These are phyloP conservation scores for Hansenula lynferdii DNA, from an alignment of 1,139 yeast species.

Conservation along the genomic window DNA sequence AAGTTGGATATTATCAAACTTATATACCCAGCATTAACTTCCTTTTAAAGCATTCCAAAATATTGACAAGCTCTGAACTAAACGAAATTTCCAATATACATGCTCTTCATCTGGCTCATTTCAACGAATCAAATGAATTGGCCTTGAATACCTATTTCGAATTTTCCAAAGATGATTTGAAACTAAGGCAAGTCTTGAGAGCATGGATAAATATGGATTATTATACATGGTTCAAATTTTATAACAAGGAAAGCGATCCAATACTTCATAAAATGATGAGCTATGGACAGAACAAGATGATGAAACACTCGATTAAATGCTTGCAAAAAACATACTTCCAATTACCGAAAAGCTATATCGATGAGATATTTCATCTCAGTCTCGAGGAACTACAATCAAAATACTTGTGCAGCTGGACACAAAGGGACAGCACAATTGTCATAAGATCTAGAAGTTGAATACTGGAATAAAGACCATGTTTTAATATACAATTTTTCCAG, in stretches of 20 bases:
- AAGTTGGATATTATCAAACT: conserved; percentile 50
- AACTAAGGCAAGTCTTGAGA: conserved; percentile 26
- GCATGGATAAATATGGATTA: conserved; percentile 39
- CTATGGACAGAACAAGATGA: conserved; percentile 33
- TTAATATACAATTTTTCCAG: no score
- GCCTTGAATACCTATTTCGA: conserved; percentile 33
- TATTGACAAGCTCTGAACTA: conserved; percentile 29
- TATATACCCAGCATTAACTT: conserved; percentile 49
- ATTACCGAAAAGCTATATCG: conserved; percentile 13
- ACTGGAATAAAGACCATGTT: no score
- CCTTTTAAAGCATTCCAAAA: conserved; percentile 25
- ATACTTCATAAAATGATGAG: conserved; percentile 37
- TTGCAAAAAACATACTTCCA: conserved; percentile 36
- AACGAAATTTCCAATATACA: conserved; percentile 38
- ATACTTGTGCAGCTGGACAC: conserved; percentile 12
- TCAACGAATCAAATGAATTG: conserved; percentile 31
- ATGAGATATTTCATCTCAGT: conserved; percentile 9
- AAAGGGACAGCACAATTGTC: conserved; percentile 7
- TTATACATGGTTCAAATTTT: conserved; percentile 36
- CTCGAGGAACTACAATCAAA: conserved; percentile 3
- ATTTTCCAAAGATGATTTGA: conserved; percentile 25
- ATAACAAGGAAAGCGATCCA: conserved; percentile 23
- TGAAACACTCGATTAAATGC: conserved; percentile 28
- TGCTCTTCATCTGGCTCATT: conserved; percentile 45
- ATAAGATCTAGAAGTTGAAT: conserved; percentile 8